phyloP scores from a whole-genome alignment of 225 moss, liverwort and hornwort genomes.

The Bryum argenteum region DNA sequence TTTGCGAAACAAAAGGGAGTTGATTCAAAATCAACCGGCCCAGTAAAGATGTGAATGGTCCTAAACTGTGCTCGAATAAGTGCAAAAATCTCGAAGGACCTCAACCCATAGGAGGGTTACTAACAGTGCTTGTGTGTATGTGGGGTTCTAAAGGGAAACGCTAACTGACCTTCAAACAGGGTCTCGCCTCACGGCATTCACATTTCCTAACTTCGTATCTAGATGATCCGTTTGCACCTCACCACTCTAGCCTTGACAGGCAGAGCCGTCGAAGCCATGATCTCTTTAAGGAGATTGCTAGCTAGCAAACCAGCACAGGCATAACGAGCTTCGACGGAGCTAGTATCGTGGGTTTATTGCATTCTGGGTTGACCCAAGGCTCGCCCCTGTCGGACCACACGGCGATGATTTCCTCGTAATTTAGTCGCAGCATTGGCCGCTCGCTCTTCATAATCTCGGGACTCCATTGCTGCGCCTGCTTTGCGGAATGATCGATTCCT shows the following conservation, averaged over 20 bases:
- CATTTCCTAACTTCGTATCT: constrained; percentile 67
- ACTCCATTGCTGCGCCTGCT: not conserved
- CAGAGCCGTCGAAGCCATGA: constrained; percentile 31
- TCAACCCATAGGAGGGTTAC: not conserved
- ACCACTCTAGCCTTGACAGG: constrained; percentile 54
- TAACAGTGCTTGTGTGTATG: not conserved
- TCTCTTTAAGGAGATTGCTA: not conserved
- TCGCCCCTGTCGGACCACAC: constrained; percentile 64
- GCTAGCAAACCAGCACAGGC: constrained; percentile 36
- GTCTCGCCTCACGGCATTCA: constrained; percentile 58
- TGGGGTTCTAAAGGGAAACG: not conserved
- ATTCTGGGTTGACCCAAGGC: constrained; percentile 52
- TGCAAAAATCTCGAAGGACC: too few relatives aligned
- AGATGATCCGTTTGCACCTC: constrained; percentile 60
- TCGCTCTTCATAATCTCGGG: constrained; percentile 52
- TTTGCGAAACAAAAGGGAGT: constrained; percentile 16
- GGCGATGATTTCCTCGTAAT: constrained; percentile 64
- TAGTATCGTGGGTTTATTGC: constrained; percentile 41
- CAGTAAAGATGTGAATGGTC: constrained; percentile 1
- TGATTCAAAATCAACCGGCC: constrained; percentile 20
- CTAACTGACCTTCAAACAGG: constrained; percentile 62
- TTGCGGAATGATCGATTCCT: constrained; percentile 27
- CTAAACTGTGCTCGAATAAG: too few relatives aligned
- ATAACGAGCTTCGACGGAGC: constrained; percentile 17
- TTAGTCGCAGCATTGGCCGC: constrained; percentile 48